Conservation (phyloP, 2,329 filamentous ascomycete genomes). For the Alternaria sp. region DNA sequence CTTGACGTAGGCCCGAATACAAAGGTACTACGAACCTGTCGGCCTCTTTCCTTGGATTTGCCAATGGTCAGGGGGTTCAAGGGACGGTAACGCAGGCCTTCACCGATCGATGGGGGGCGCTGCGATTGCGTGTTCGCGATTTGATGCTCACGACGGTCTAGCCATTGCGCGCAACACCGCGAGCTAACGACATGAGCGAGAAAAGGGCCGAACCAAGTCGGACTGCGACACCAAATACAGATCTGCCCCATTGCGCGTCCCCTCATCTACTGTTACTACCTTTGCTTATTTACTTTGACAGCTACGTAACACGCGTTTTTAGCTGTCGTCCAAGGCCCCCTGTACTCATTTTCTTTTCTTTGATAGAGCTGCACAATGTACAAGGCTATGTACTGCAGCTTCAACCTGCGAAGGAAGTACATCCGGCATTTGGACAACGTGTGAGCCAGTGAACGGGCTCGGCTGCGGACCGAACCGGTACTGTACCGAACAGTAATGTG, state of each 20-base stretch:
- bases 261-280: not conserved
- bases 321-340: not conserved
- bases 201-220: not conserved
- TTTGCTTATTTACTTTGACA: conserved; percentile 2
- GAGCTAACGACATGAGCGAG: not conserved
- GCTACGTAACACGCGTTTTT: not conserved
- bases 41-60: not conserved
- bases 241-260: not conserved
- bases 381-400: not conserved
- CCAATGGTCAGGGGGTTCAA: not conserved
- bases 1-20: conserved; percentile 3
- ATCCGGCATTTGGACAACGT: not conserved
- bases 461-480: not conserved
- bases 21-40: not conserved
- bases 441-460: not conserved
- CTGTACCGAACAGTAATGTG: not conserved
- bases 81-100: not conserved
- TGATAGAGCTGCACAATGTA: not conserved
- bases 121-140: not conserved
- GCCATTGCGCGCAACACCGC: conserved; percentile 1
- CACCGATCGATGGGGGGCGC: not conserved
- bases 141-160: not conserved
- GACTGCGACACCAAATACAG: not conserved
- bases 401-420: not conserved
- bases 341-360: not conserved